phyloP scores from a whole-genome alignment of 371 early-diverging fungal genomes.

The Basidiobolus meristosporus region DNA sequence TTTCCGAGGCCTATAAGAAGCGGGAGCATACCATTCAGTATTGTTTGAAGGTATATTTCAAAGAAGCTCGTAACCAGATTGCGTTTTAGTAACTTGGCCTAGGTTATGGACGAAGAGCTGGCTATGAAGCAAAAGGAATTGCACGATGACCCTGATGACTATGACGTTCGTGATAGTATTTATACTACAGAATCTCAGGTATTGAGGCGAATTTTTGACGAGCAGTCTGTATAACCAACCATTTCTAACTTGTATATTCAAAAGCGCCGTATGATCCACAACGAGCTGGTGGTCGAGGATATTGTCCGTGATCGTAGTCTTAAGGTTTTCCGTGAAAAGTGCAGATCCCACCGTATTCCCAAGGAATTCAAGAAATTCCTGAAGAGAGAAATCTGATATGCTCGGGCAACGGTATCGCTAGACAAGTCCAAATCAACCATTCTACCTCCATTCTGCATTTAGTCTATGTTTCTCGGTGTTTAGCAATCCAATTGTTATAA shows the following conservation, averaged over 20 bases:
- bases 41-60: slow-evolving; percentile 32
- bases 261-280: slow-evolving; percentile 46
- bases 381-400: background rate
- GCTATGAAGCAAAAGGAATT: slow-evolving; percentile 18
- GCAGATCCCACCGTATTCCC: slow-evolving; percentile 43
- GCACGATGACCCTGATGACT: slow-evolving; percentile 29
- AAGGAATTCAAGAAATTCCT: slow-evolving; percentile 14
- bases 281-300: slow-evolving; percentile 46
- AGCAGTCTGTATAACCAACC: background rate
- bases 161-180: slow-evolving; percentile 17
- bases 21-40: slow-evolving; percentile 46
- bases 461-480: too few species aligned
- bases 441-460: too few species aligned
- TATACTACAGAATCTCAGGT: slow-evolving; percentile 31
- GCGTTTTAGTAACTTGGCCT: background rate
- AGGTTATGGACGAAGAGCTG: slow-evolving; percentile 28
- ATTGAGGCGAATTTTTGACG: slow-evolving; percentile 1
- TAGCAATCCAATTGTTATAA: too few species aligned
- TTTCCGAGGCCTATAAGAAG: slow-evolving; percentile 38
- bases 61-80: too few species aligned
- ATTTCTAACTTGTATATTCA: slow-evolving; percentile 1
- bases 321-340: slow-evolving; percentile 44
- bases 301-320: slow-evolving; percentile 48
- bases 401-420: too few species aligned
- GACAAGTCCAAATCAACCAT: too few species aligned